Conservation (phyloP, 2,329 filamentous ascomycete genomes). For the Paracamarosporium sp. region DNA sequence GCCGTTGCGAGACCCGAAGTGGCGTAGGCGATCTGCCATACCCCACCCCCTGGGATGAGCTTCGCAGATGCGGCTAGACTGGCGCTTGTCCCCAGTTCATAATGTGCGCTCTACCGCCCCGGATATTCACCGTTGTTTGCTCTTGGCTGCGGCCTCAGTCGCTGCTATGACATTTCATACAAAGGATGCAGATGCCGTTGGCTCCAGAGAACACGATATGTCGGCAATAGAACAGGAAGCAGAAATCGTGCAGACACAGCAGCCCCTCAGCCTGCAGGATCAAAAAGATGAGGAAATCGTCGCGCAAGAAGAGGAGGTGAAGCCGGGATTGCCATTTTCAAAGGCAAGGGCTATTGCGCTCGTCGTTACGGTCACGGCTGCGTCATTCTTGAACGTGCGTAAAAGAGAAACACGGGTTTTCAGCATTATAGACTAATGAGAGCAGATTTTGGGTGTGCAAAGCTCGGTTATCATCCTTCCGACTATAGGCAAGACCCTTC, state of each 20-base stretch:
- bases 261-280: constrained; percentile 8
- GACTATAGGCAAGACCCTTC: constrained; percentile 63
- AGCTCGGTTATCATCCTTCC: constrained; percentile 68
- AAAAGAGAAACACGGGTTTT: background rate
- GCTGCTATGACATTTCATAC: background rate
- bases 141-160: background rate
- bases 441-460: constrained; percentile 63
- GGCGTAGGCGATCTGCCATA: background rate
- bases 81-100: background rate
- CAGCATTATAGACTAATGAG: background rate
- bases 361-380: constrained; percentile 33
- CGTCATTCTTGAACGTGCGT: constrained; percentile 43
- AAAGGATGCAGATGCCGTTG: background rate
- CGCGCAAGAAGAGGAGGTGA: constrained; percentile 6
- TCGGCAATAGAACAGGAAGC: constrained; percentile 9
- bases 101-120: background rate
- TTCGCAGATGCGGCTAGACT: background rate
- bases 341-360: constrained; percentile 38
- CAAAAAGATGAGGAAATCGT: constrained; percentile 13
- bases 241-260: constrained; percentile 14
- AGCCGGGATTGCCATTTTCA: constrained; percentile 29
- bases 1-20: background rate
- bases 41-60: background rate
- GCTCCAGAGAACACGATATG: background rate
- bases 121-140: background rate